These are phyloP conservation scores for Wallacemonas sp. DNA, from an alignment of 208 protist genomes.

Conservation along the genomic window DNA sequence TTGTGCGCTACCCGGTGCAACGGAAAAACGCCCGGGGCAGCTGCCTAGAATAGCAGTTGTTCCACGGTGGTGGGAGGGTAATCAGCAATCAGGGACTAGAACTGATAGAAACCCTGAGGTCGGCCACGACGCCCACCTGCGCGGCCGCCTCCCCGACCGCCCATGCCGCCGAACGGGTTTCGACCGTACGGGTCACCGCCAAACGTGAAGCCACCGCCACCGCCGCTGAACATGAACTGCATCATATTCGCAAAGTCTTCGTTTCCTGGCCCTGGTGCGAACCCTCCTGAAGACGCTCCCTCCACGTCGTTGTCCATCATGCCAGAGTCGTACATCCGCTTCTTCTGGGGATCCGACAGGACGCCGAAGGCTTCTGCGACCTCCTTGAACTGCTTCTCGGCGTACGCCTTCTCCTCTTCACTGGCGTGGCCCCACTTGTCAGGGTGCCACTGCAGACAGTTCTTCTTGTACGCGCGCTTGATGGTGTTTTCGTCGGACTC, in stretches of 20 bases:
- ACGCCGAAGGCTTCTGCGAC: conserved; percentile 83
- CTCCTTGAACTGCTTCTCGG: conserved; percentile 90
- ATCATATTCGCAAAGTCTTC: conserved; percentile 7
- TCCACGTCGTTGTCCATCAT: conserved; percentile 87
- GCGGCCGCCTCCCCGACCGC: conserved; percentile 17
- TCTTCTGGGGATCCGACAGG: conserved; percentile 88
- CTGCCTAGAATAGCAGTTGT: too few species aligned
- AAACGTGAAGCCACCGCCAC: conserved; percentile 24
- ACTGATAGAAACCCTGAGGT: conserved; percentile 25
- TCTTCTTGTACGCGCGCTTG: conserved; percentile 86
- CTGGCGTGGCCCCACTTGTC: conserved; percentile 87
- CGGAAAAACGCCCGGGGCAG: too few species aligned
- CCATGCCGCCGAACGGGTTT: background rate
- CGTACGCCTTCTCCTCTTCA: conserved; percentile 67
- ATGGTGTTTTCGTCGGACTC: conserved; percentile 70
- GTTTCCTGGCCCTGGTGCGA: background rate
- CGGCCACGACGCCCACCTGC: conserved; percentile 26
- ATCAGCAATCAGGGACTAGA: too few species aligned
- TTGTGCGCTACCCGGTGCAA: too few species aligned
- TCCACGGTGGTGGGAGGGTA: too few species aligned
- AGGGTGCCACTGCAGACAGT: conserved; percentile 90
- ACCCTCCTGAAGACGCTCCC: conserved; percentile 23
- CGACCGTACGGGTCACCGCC: conserved; percentile 1
- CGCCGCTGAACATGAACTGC: conserved; percentile 10
- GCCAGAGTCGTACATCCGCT: conserved; percentile 87